Base-by-base conservation (phyloP, 371 early-diverging fungal species). In the Nematocida ausubeli region DNA sequence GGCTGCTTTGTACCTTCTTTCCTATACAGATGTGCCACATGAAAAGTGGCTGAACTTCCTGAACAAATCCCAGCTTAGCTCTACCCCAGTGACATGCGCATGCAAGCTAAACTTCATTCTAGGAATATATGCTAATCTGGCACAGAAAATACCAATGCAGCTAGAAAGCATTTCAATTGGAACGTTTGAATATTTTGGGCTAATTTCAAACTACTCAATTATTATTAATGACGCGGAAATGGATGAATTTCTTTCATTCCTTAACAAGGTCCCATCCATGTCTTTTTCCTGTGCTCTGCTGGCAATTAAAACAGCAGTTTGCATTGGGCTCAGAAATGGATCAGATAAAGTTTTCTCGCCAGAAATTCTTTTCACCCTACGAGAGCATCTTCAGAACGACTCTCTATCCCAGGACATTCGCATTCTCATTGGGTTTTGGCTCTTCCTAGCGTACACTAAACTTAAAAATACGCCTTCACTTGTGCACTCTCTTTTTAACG, bases 351-450 rank as follows among this genome's bases (percentile, higher is more conserved):
- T 75, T 22, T 44, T 65, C 16, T 37, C 37, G n/a, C 24, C 32
- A 28, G 78, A 66, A 22, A 35, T 75, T 5, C 67, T 75, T 19
- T 19, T 32, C 7, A 14, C 32, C 19, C 26, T 75, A 9, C 44
- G 66, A 56, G 52, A 75, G 22, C 30, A 28, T n/a, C 34, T 75
- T 12, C 73, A 75, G 28, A 51, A 42, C 5, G 78, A 75, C 52
- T 44, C 64, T 7, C n/a, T 37, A 9, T 5, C 22, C 6, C 12
- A 12, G 16, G 51, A 68, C 37, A 35, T 26, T 19, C 16, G 47
- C 28, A 37, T 52, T 14, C 54, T 44, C 54, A 24, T 50, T 26
- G 51, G 54, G 55, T 50, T 69, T n/a, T 69, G 69, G 69, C 52
- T 69, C 19, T 3, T 69, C 19, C 26, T 52, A 26, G 69, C 32